Conservation (phyloP, 176 grass and related monocot species). For the Zizania latifolia region DNA sequence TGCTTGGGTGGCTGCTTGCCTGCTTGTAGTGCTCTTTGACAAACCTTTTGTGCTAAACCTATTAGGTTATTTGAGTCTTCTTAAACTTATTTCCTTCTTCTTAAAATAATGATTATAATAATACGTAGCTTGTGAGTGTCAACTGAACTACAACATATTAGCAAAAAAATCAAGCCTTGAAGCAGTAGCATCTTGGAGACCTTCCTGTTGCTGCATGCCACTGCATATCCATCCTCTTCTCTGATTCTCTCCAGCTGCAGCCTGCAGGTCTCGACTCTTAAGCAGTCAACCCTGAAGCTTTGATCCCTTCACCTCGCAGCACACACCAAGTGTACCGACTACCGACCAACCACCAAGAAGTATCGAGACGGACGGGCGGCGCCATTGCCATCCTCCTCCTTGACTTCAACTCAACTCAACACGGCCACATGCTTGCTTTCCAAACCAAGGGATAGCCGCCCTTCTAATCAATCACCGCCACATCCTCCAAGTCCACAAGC, state of each 20-base stretch:
- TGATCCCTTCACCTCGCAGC: neutral
- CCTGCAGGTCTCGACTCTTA: no score
- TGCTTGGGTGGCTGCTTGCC: no score
- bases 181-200: neutral
- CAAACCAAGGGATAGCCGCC: conserved; percentile 63
- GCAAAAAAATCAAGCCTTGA: conserved; percentile 1
- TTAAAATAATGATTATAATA: no score
- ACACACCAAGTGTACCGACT: no score
- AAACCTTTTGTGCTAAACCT: no score
- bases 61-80: no score
- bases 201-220: neutral
- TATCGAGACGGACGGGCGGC: neutral
- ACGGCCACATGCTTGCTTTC: conserved; percentile 58
- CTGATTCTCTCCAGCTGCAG: neutral
- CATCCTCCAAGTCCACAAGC: neutral
- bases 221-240: neutral
- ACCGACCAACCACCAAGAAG: conserved; percentile 23
- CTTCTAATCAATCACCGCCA: conserved; percentile 15
- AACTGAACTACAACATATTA: no score
- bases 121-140: no score
- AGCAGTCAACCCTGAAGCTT: neutral
- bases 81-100: no score
- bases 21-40: no score
- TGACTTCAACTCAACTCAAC: conserved; percentile 69
- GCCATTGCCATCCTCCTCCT: conserved; percentile 37